phyloP scores from a whole-genome alignment of 1,284 basidiomycete species.

The Rhodotorula sp. region DNA sequence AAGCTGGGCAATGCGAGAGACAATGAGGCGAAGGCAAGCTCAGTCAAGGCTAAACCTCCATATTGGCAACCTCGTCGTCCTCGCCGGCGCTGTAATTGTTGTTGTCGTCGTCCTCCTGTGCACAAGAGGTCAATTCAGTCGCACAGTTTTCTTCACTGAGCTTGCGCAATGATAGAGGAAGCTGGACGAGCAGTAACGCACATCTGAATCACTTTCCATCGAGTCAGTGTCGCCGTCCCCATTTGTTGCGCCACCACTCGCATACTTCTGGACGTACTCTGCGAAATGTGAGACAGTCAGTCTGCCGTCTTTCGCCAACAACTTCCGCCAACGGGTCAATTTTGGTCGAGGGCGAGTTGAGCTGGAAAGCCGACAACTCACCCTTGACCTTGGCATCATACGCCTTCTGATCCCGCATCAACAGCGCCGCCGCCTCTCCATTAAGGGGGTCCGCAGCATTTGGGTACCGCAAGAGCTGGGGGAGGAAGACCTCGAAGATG shows the following conservation, averaged over 20 bases:
- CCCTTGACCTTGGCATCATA: slow-evolving; percentile 91
- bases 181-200: slow-evolving; percentile 38
- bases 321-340: background rate
- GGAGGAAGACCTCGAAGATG: slow-evolving; percentile 97
- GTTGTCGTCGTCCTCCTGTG: slow-evolving; percentile 74
- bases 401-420: slow-evolving; percentile 94
- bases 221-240: slow-evolving; percentile 56
- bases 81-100: slow-evolving; percentile 77
- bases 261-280: slow-evolving; percentile 84
- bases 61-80: slow-evolving; percentile 51
- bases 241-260: slow-evolving; percentile 70
- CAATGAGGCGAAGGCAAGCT: background rate
- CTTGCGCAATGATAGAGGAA: too few species aligned
- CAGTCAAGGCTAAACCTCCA: slow-evolving; percentile 37
- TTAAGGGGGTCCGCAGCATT: slow-evolving; percentile 98
- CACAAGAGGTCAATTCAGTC: slow-evolving; percentile 45
- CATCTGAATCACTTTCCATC: slow-evolving; percentile 63
- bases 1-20: background rate
- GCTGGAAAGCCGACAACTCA: too few species aligned
- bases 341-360: background rate
- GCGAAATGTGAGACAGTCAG: background rate
- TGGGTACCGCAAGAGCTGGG: slow-evolving; percentile 92
- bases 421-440: slow-evolving; percentile 90
- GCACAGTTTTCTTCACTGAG: too few species aligned
- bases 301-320: too few species aligned